phyloP scores from a whole-genome alignment of 257 asterid species.

The Cinchona pubescens region DNA sequence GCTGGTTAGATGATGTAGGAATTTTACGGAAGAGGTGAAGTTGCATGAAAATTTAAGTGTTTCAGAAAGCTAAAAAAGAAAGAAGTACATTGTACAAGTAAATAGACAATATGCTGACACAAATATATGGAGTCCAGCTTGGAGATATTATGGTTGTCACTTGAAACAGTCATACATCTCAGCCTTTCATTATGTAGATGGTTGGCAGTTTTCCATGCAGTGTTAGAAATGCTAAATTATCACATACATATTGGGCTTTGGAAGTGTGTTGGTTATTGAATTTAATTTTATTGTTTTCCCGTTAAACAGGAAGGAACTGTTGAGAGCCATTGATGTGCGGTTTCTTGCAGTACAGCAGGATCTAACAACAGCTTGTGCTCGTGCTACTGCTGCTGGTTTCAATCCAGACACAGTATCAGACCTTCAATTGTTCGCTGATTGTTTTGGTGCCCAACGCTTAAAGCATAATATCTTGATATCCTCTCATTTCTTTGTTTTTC shows the following conservation, averaged over 20 bases:
- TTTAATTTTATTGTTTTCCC: conserved; percentile 9
- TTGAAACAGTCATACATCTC: not conserved
- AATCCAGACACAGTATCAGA: conserved; percentile 56
- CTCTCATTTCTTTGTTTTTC: conserved; percentile 14
- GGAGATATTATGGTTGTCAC: not conserved
- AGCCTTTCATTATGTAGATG: not conserved
- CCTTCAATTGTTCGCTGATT: conserved; percentile 83
- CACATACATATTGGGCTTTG: not conserved
- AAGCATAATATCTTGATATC: conserved; percentile 53
- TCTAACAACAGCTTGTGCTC: conserved; percentile 62
- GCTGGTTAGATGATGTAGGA: not conserved
- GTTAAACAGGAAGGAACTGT: conserved; percentile 74
- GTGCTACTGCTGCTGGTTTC: conserved; percentile 88
- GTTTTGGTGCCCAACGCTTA: conserved; percentile 71
- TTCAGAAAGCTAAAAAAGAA: not conserved
- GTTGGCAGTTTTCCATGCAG: too few species aligned
- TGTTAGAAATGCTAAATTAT: not conserved
- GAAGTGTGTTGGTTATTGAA: not conserved
- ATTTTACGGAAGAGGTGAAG: not conserved
- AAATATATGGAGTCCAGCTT: not conserved
- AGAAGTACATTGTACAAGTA: not conserved
- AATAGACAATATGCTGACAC: not conserved
- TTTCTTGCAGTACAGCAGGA: conserved; percentile 77
- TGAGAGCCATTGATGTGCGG: conserved; percentile 89
- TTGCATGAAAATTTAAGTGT: not conserved